These are phyloP conservation scores for Orbilia ellipsospora DNA, from an alignment of 2,329 filamentous ascomycete genomes.

Conservation along the genomic window DNA sequence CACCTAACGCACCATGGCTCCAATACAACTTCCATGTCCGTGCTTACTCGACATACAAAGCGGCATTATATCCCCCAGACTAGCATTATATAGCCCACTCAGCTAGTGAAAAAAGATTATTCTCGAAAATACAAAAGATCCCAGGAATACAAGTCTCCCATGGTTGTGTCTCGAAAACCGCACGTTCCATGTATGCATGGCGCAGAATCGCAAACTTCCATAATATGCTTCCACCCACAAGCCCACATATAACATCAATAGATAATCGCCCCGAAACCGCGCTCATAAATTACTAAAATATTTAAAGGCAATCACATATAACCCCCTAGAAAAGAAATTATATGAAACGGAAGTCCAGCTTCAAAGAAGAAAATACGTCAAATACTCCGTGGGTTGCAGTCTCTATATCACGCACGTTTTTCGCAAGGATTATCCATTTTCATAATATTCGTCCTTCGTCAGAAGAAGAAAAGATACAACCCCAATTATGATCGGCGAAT, in stretches of 20 bases:
- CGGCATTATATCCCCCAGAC: too few relatives aligned
- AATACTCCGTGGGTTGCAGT: background rate
- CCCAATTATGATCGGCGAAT: constrained; percentile 26
- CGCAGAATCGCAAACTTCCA: too few relatives aligned
- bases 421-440: constrained; percentile 1
- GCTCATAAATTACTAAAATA: too few relatives aligned
- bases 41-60: too few relatives aligned
- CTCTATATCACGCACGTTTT: constrained; percentile 17
- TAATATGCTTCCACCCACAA: too few relatives aligned
- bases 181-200: too few relatives aligned
- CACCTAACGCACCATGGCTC: constrained; percentile 15
- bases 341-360: constrained; percentile 11
- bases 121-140: too few relatives aligned
- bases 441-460: too few relatives aligned
- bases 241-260: background rate
- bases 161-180: too few relatives aligned
- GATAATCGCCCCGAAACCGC: constrained; percentile 1
- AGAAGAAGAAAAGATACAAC: background rate
- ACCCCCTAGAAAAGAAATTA: constrained; percentile 15
- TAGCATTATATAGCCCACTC: too few relatives aligned
- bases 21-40: background rate
- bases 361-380: background rate
- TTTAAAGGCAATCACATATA: background rate
- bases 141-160: too few relatives aligned
- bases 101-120: too few relatives aligned